A percentile compares a stretch with the other conserved stretches of the same genome.
Evolutionary conservation across 2,329 filamentous ascomycete genomes (phyloP).

Genomic region (Ophiostoma tasmaniense): DNA sequence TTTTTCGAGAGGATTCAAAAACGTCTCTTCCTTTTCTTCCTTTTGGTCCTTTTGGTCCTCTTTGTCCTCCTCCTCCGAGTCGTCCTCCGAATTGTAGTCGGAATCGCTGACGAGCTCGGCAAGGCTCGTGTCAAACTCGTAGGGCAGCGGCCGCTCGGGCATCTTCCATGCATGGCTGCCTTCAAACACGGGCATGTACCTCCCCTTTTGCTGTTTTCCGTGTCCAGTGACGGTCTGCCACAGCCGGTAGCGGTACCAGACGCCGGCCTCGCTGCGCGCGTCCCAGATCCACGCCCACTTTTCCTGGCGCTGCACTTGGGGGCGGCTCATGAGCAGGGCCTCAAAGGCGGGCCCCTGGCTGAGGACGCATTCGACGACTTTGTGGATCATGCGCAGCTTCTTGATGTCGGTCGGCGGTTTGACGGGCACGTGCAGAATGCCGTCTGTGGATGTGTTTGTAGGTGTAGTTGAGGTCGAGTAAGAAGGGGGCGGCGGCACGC

Average conservation of each 20-base stretch:
- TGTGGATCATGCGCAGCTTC: conserved; percentile 77
- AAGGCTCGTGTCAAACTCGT: conserved; percentile 69
- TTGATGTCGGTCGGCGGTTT: conserved; percentile 68
- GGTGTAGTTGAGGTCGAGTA: background rate
- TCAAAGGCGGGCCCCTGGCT: conserved; percentile 81
- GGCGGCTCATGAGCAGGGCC: conserved; percentile 78
- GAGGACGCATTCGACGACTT: conserved; percentile 71
- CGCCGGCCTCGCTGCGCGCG: conserved; percentile 63
- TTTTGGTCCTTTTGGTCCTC: no score
- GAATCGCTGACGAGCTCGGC: conserved; percentile 75
- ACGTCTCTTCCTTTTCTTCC: conserved; percentile 42
- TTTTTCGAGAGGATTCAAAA: conserved; percentile 74
- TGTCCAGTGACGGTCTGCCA: conserved; percentile 63
- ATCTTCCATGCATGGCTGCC: conserved; percentile 68
- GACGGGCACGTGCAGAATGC: conserved; percentile 59
- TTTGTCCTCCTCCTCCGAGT: conserved; percentile 63
- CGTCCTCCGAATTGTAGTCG: conserved; percentile 66
- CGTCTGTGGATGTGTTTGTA: background rate
- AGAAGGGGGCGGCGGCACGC: background rate
- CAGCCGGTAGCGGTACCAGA: conserved; percentile 88
- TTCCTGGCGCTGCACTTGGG: conserved; percentile 75
- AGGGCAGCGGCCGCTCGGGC: conserved; percentile 60
- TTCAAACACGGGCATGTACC: conserved; percentile 63
- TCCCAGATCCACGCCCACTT: conserved; percentile 96
- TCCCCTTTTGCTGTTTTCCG: conserved; percentile 30